Base-by-base conservation (phyloP, 2,329 filamentous ascomycete species). In the Xylariaceae sp. region DNA sequence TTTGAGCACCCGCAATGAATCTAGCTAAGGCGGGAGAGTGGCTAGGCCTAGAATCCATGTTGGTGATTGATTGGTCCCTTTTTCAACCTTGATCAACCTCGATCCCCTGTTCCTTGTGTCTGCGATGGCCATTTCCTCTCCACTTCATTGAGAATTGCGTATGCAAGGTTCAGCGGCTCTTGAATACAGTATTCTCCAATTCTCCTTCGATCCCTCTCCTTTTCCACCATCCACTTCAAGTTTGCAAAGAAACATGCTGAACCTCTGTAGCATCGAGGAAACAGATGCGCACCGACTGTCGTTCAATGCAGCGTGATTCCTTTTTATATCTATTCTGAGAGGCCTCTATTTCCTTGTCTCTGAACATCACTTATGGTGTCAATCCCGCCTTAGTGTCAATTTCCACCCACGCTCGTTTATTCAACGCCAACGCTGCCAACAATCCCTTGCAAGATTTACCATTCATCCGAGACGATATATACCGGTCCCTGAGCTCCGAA, bases 31-130 rank as follows among this genome's bases (percentile, higher is more conserved):
- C n/a, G n/a, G n/a, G n/a, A n/a, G n/a, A n/a, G n/a, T 56, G 48
- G 78, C 76, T 39, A 78, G 56, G 53, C 78, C 74, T 41, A 72
- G 56, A 24, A 71, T 44, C 34, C 23, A 57, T 43, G 28, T 46
- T 24, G n/a, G 28, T 21, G 17, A 23, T 26, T 44, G 53, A 55
- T 50, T 55, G 53, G 45, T 16, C 45, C 3, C 37, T 16, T 37
- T 28, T 21, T 7, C 12, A 16, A 17, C 37, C 8, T 28, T 19
- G 26, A 28, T 26, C 34, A 50, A 39, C 45, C 31, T 37, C 31
- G 45, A 56, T 52, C 57, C 52, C 37, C 37, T 44, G 52, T 40
- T 49, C 45, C 28, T 39, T 31, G 28, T 31, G 28, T 12, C 28
- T 31, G 28, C 28, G n/a, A 14, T 46, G 39, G 44, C 46, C 34